Base-by-base conservation (phyloP, 2,329 filamentous ascomycete genomes). In the Colletotrichum sp. region DNA sequence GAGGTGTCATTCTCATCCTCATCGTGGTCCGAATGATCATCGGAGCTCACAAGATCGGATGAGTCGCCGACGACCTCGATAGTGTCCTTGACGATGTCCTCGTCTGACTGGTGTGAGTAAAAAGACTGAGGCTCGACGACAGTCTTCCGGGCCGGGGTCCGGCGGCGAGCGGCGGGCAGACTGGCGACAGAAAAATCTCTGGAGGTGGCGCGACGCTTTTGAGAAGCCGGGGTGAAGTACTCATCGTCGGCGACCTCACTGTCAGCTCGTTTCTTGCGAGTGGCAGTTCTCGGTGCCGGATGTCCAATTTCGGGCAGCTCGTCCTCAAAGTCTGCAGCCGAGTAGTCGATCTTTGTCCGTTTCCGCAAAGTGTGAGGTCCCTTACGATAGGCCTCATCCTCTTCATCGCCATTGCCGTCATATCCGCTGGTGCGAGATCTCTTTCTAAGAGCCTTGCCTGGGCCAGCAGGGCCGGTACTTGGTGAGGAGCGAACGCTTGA, bases 341-440 rank as follows among this genome's bases (percentile, higher is more conserved):
- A 89, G 84, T 92, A 92, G 82, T 92, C 90, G 77, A 92, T 86
- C 75, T 89, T 89, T 68, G 88, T 85, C 69, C 90, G 87, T 81
- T 89, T 91, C 78, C 90, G 87, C 34, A 92, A 86, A 39, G 90
- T 90, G 82, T 92, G 90, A 65, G 90, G 90, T 69, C 90, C 90
- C 81, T 92, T 92, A 70, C 85, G 87, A 69, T 88, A 90, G 75
- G 86, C 88, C 78, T 88, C 85, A 49, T 86, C 84, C 26, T 90
- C 89, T 60, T 88, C 88, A n/a, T 86, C 85, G 16, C 44, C 69
- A n/a, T 55, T 57, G 18, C 69, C 77, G 12, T 77, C 76, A 30
- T 65, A 57, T 34, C 60, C 77, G 30, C 67, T 57, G 12, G 72
- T 59, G n/a, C 77, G 77, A 69, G 76, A 73, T 24, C 57, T 71